A percentile compares a stretch with the other conserved stretches of the same genome.
phyloP scores from a whole-genome alignment of 1,139 yeast species.

The Taphrina sp. region DNA sequence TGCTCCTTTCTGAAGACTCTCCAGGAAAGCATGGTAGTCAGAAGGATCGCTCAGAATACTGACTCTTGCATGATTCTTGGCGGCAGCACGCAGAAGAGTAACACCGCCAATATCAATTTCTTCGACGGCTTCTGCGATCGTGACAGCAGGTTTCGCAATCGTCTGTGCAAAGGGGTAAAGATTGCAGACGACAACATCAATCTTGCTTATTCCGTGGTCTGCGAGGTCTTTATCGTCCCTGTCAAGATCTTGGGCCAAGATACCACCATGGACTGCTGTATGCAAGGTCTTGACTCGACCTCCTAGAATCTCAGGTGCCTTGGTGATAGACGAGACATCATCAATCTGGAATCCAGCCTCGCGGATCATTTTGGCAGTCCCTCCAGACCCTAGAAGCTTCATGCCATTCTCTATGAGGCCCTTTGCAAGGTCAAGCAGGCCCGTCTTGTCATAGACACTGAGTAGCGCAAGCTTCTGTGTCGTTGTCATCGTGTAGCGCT shows the following conservation, averaged over 20 bases:
- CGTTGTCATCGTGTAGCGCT: too few species aligned
- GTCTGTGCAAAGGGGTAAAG: constrained; percentile 98
- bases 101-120: constrained; percentile 99
- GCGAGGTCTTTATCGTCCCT: constrained; percentile 83
- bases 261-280: constrained; percentile 90
- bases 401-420: constrained; percentile 86
- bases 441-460: constrained; percentile 96
- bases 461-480: constrained; percentile 59
- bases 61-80: constrained; percentile 95
- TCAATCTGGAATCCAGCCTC: constrained; percentile 98
- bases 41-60: constrained; percentile 90
- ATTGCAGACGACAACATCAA: constrained; percentile 94
- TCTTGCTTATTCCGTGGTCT: constrained; percentile 87
- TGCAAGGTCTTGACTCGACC: constrained; percentile 98
- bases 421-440: constrained; percentile 90
- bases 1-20: constrained; percentile 72
- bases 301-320: constrained; percentile 98
- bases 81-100: constrained; percentile 94
- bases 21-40: constrained; percentile 82
- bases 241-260: constrained; percentile 87
- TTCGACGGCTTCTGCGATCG: constrained; percentile 96
- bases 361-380: constrained; percentile 89
- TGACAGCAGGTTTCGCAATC: constrained; percentile 89
- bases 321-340: constrained; percentile 90
- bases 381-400: constrained; percentile 93